Evolutionary conservation across 2,329 filamentous ascomycete genomes (phyloP), one percentile per base, ranked within the genome.

Genomic region (Chrysoporthe austroafricana): DNA sequence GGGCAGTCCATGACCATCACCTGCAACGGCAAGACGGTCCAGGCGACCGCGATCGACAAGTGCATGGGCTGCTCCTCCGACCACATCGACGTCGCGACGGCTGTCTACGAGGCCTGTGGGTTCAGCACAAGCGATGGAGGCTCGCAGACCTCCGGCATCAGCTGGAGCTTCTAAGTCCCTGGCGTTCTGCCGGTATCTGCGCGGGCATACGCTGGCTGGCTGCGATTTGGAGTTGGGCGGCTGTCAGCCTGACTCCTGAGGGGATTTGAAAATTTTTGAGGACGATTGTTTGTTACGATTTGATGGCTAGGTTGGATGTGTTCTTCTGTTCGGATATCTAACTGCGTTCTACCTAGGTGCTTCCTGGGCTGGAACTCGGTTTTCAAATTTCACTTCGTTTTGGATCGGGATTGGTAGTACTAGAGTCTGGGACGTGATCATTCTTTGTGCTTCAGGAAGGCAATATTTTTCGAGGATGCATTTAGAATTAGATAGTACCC

Each of bases 1-100:
- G 60, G 60, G 7, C 44, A 26, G 7, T 42, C 62, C 2, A 69
- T 69, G 46, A 43, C 60, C 54, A 67, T 69, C 52, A 56, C 43
- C 18, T 66, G 59, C 60, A 63, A 71, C 7, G 67, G 70, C 63
- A 79, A 77, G 70, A 77, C 75, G 62, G 68, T 66, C 5, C 63
- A 69, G 11, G 67, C 62, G 21, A 63, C 70, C 60, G 67, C 58
- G n/a, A 63, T 67, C 34, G 68, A 72, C 8, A 72, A 73, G 34
- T 69, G 67, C 14, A 69, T 66, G 67, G 67, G 67, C 16, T 69
- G 64, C 16, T 26, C 44, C 0, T 2, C 34, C 4, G 57, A 65
- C 44, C 61, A 68, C 13, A 60, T 68, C 36, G 66, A 68, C 21
- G 65, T 69, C 48, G 63, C 60, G 21, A 50, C 56, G 1, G 66